Evolutionary conservation across 2,329 filamentous ascomycete genomes (phyloP), one percentile per base, ranked within the genome.

Genomic region (Aspergillus pseudoterreus): DNA sequence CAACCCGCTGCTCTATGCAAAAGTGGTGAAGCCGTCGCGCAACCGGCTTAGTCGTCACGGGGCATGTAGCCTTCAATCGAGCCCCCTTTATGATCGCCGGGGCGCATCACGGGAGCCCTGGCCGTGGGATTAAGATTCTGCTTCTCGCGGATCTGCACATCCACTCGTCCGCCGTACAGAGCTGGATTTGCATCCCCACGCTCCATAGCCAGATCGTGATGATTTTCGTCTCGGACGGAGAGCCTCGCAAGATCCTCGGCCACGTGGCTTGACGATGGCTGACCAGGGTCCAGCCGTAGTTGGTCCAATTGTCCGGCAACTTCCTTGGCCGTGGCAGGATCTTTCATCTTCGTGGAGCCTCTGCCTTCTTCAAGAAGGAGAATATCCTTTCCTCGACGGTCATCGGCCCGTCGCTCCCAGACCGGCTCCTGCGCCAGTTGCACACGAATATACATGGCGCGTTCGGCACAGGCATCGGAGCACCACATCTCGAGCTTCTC

Each of bases 401-500:
- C 66, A 24, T 60, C 79, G 3, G 81, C 83, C 4, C 81, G 81
- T 47, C 92, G 80, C 70, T 94, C 84, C 90, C 92, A 96, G 0
- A 88, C 89, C 0, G 91, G 90, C 56, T 87, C 86, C 65, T 94
- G 88, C 58, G 82, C 86, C 36, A 97, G 81, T 76, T 99, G 94
- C 21, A 95, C 88, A 64, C 91, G 89, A 61, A 97, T 79, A 70
- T 91, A 96, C 58, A 95, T 77, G 2, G 89, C 91, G 45, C 89
- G 81, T 57, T 83, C 82, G 2, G 88, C 88, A 72, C 94, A 99
- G 36, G 78, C 79, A 49, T 86, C 79, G 0, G 86, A 89, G 71
- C 94, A 99, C 90, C 91, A 99, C 71, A 85, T 87, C 72, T 94
- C 89, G 14, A 92, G 71, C 63, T 90, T 84, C 58, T 84, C 82